Conservation (phyloP, 352 stramenopile species). For the Pseudoperonospora humuli region DNA sequence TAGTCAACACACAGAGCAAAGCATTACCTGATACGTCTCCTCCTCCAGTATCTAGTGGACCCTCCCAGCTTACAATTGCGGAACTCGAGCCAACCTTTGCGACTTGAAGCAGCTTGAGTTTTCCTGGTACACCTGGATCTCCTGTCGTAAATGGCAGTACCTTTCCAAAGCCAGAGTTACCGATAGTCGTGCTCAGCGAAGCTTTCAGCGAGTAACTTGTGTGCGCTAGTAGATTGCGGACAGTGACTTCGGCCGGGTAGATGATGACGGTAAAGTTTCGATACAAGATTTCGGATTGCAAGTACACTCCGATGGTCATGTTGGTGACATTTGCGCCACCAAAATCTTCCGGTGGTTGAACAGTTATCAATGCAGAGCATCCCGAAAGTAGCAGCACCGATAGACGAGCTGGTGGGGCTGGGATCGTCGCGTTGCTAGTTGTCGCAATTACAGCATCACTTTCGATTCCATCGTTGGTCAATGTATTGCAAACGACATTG, state of each 20-base stretch:
- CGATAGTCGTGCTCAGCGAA: conserved; percentile 7
- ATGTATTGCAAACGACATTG: conserved; percentile 30
- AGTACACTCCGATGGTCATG: conserved; percentile 10
- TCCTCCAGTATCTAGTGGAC: conserved; percentile 33
- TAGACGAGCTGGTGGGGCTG: conserved; percentile 15
- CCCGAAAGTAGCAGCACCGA: conserved; percentile 10
- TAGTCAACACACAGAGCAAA: neutral
- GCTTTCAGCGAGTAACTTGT: conserved; percentile 26
- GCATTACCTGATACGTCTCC: conserved; percentile 28
- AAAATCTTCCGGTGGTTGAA: conserved; percentile 23
- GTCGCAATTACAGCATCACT: conserved; percentile 25
- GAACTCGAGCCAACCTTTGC: conserved; percentile 22
- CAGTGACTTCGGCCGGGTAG: neutral
- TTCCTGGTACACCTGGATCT: conserved; percentile 9
- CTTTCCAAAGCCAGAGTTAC: conserved; percentile 13
- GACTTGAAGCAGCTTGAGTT: conserved; percentile 7
- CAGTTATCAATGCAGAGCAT: conserved; percentile 16
- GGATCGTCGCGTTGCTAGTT: conserved; percentile 22
- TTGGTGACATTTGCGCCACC: conserved; percentile 17
- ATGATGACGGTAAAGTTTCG: conserved; percentile 5
- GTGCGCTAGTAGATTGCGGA: conserved; percentile 18
- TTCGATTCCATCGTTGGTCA: conserved; percentile 13
- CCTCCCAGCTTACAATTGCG: conserved; percentile 21
- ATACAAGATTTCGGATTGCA: neutral
- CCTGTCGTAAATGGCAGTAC: conserved; percentile 18